Conservation (phyloP, 1,284 basidiomycete species). For the Anthracocystis walkeri region DNA sequence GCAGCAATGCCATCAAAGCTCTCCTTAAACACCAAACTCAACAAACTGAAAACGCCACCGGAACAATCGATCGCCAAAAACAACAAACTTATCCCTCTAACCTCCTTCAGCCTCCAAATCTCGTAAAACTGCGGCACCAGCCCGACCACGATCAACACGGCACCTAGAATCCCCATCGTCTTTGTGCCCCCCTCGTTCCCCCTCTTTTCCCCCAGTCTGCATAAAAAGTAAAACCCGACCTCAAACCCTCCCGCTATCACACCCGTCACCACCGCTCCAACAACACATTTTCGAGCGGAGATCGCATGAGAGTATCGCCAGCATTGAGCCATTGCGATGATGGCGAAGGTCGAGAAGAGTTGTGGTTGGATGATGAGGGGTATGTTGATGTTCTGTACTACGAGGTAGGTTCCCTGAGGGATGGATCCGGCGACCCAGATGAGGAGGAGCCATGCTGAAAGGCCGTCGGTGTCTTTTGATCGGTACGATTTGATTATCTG, state of each 20-base stretch:
- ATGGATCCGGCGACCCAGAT: conserved; percentile 77
- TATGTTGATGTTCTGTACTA: conserved; percentile 79
- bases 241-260: conserved; percentile 75
- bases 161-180: conserved; percentile 78
- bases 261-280: conserved; percentile 71
- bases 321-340: conserved; percentile 75
- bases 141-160: conserved; percentile 76
- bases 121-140: conserved; percentile 77
- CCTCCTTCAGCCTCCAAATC: conserved; percentile 78
- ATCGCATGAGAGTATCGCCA: conserved; percentile 74
- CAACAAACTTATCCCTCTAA: conserved; percentile 78
- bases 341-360: conserved; percentile 76
- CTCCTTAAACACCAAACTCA: conserved; percentile 79
- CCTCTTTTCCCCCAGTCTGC: conserved; percentile 71
- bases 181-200: conserved; percentile 73
- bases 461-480: conserved; percentile 79
- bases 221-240: conserved; percentile 74
- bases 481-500: conserved; percentile 79
- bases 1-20: conserved; percentile 78
- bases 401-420: conserved; percentile 79
- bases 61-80: conserved; percentile 80
- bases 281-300: conserved; percentile 70
- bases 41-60: conserved; percentile 78
- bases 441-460: conserved; percentile 79
- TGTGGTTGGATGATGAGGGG: conserved; percentile 81